Evolutionary conservation across 140 eudicot genomes (phyloP), one percentile per base, ranked within the genome.

Genomic region (Flaveria floridana): DNA sequence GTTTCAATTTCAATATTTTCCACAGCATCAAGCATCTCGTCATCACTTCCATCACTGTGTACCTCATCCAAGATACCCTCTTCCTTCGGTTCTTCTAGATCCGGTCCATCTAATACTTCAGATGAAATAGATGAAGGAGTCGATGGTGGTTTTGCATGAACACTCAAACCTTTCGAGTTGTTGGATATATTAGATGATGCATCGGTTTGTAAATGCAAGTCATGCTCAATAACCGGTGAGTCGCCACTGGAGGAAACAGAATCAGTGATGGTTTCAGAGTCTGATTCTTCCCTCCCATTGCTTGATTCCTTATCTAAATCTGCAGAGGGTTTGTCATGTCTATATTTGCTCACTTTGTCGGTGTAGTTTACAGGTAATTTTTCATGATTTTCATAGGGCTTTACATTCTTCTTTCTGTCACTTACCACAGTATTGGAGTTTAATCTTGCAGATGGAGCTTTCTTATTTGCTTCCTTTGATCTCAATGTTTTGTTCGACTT

Each of bases 241-340:
- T 82, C 94, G 6, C 85, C 88, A 37, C 80, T 76, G n/a, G 94
- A 78, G 18, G 94, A 90, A 48, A 86, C 73, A 41, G 98, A 90
- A 84, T 88, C 98, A 41, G 83, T 88, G 23, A 80, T 69, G 16
- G 96, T 88, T 74, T 85, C 99, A 20, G 90, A 64, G 75, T 94
- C 99, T 6, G 99, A 94, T 79, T 88, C 97, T 16, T 89, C 94
- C 41, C 80, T 82, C 63, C 51, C 87, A 72, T 79, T 85, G 52
- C 55, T 76, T 37, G 46, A 71, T 42, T 86, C 87, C 68, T 76
- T 79, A 18, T 86, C 83, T 64, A 76, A 34, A 71, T 82, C 88
- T 65, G 69, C 71, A 47, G 84, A 55, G 13, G 84, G 16, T 78
- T 84, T 63, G 76, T 76, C 66, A 57, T 75, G 20, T 72, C 78